Evolutionary conservation across 495 filamentous ascomycete genomes (phyloP), one percentile per base, ranked within the genome.

Genomic region (Penicillium soppii): DNA sequence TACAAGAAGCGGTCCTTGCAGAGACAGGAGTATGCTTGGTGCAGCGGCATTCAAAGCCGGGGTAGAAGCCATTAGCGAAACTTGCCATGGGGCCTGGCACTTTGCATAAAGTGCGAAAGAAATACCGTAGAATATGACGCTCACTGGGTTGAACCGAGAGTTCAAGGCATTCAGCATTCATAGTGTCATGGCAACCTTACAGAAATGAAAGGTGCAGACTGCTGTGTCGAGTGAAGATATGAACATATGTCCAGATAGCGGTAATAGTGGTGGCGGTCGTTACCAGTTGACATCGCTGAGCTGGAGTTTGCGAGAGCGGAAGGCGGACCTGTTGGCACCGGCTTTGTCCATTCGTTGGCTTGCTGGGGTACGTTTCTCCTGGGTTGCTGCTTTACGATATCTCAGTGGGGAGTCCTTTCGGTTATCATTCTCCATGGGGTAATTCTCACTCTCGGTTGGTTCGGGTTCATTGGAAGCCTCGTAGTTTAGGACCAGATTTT

Each of bases 211-310:
- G 30, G 44, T 10, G 44, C 43, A 22, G 27, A n/a, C 29, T 47
- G 42, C 15, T 47, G 32, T 22, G 44, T 33, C 35, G 32, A 41
- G 47, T 49, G 47, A 40, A 41, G 12, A 41, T 17, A 27, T 37
- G 37, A 36, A 49, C 47, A 17, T 49, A 12, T 9, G 47, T 49
- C 47, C 35, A 29, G 19, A 41, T 12, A 21, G 13, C 20, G 16
- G 25, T 16, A 9, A 29, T 12, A 21, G 13, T 21, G 16, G 25
- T 16, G 6, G 36, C 36, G n/a, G 21, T 53, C 44, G 51, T 61
- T 92, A 97, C 94, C 94, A 98, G 67, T 98, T 92, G 66, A 98
- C 89, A 66, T 97, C 94, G 65, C 89, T 96, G 40, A 97, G 81
- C 62, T 97, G 92, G 49, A 98, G 76, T 67, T 95, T 95, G 60